Evolutionary conservation across 2,329 filamentous ascomycete genomes (phyloP).

Genomic region (Aspergillus sp.): DNA sequence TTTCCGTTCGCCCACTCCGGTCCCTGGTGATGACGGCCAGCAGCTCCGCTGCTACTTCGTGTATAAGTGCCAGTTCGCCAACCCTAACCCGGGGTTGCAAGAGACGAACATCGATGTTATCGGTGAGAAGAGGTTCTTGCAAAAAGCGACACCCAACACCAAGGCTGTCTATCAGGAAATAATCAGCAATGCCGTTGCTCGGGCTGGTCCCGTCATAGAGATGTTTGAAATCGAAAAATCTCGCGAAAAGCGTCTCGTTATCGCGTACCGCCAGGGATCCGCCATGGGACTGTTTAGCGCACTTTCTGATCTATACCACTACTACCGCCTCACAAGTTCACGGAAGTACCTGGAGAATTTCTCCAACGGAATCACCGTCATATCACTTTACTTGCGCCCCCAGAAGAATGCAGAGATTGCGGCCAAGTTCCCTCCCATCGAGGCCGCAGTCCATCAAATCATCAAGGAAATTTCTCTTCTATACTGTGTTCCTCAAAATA

Average conservation of each 20-base stretch:
- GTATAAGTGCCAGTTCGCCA: conserved; percentile 89
- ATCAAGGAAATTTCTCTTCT: conserved; percentile 97
- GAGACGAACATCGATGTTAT: conserved; percentile 91
- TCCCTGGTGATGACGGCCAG: conserved; percentile 73
- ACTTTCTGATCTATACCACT: conserved; percentile 94
- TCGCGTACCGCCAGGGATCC: conserved; percentile 91
- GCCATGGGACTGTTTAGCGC: conserved; percentile 93
- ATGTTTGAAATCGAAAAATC: conserved; percentile 93
- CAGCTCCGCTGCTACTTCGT: conserved; percentile 97
- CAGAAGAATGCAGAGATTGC: conserved; percentile 58
- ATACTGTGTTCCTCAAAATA: conserved; percentile 97
- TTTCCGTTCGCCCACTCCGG: conserved; percentile 83
- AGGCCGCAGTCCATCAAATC: conserved; percentile 96
- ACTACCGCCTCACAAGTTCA: conserved; percentile 94
- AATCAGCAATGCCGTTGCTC: conserved; percentile 76
- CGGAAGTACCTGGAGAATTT: conserved; percentile 99
- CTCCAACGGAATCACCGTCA: conserved; percentile 95
- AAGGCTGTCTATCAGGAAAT: conserved; percentile 95
- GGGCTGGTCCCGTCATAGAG: conserved; percentile 94
- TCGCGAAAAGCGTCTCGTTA: conserved; percentile 87
- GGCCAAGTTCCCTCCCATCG: conserved; percentile 71
- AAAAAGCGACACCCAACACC: conserved; percentile 94
- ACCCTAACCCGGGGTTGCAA: conserved; percentile 67
- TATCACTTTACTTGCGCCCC: conserved; percentile 89
- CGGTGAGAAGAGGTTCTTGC: conserved; percentile 88